Conservation (phyloP, 768 basidiomycete species). For the Pleurotus ostreatus region DNA sequence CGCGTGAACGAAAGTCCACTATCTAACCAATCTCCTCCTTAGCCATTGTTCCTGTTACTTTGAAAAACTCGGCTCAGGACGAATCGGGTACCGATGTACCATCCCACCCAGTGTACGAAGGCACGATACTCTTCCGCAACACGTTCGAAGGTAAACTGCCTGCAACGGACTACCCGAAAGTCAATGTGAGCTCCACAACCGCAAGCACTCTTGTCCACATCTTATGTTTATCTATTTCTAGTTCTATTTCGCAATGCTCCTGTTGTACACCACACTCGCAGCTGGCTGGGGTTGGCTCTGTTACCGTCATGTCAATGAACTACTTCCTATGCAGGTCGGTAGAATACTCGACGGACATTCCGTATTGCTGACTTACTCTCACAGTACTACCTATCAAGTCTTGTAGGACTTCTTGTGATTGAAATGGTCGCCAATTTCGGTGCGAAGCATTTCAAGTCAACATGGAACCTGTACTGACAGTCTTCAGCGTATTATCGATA, state of each 20-base stretch:
- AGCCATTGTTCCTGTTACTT: slow-evolving; percentile 89
- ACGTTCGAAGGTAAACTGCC: slow-evolving; percentile 85
- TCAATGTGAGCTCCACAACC: slow-evolving; percentile 49
- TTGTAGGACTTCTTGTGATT: slow-evolving; percentile 80
- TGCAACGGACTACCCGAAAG: slow-evolving; percentile 96
- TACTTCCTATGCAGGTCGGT: slow-evolving; percentile 83
- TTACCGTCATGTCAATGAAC: slow-evolving; percentile 72
- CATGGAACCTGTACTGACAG: slow-evolving; percentile 6
- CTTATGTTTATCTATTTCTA: no score
- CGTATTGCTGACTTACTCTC: background rate
- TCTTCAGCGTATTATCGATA: slow-evolving; percentile 85
- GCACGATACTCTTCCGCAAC: slow-evolving; percentile 82
- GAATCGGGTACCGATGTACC: slow-evolving; percentile 44
- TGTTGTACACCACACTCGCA: slow-evolving; percentile 70
- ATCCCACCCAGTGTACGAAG: slow-evolving; percentile 74
- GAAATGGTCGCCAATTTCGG: slow-evolving; percentile 96
- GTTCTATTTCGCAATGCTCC: slow-evolving; percentile 72
- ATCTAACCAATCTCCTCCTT: background rate
- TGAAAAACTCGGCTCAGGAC: slow-evolving; percentile 38
- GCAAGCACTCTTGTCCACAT: no score
- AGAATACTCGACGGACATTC: background rate
- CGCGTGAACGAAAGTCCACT: slow-evolving; percentile 6
- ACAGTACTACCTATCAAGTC: slow-evolving; percentile 88
- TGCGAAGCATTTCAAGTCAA: slow-evolving; percentile 23
- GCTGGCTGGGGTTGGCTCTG: slow-evolving; percentile 81